Percentiles rank a stretch among this genome's conserved stretches.
Conservation (phyloP, 306 rosid genomes). For the Fragaria nilgerrensis region DNA sequence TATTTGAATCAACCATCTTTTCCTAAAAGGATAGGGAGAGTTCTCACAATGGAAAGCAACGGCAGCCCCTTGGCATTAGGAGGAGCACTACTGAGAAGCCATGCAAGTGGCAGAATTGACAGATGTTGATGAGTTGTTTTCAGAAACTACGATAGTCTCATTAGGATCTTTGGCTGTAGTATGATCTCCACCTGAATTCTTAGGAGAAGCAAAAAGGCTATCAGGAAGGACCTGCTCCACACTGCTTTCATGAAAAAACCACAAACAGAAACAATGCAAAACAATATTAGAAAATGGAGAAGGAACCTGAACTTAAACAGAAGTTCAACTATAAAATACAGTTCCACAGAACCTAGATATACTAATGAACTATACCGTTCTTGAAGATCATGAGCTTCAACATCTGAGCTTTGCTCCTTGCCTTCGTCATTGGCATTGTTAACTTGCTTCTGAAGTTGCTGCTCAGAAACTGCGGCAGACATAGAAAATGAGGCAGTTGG, state of each 20-base stretch:
- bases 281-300: constrained; percentile 13
- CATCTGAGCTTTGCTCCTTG: constrained; percentile 32
- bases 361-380: constrained; percentile 41
- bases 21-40: constrained; percentile 1
- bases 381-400: constrained; percentile 36
- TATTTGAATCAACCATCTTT: constrained; percentile 24
- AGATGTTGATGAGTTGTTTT: constrained; percentile 28
- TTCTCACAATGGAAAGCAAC: constrained; percentile 18
- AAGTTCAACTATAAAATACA: not conserved
- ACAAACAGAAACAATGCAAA: not conserved
- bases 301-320: not conserved
- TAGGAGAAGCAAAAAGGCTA: constrained; percentile 76
- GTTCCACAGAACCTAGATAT: not conserved
- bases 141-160: constrained; percentile 32
- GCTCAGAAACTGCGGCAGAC: constrained; percentile 29
- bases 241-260: constrained; percentile 38
- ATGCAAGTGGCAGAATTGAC: constrained; percentile 29
- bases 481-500: constrained; percentile 28
- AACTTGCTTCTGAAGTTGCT: constrained; percentile 43
- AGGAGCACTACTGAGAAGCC: constrained; percentile 40
- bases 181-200: constrained; percentile 52
- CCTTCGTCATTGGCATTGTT: constrained; percentile 28
- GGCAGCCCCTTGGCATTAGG: constrained; percentile 45
- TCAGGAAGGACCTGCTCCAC: constrained; percentile 82
- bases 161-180: constrained; percentile 24